Evolutionary conservation across 2,329 filamentous ascomycete genomes (phyloP).

Genomic region (Clarireedia homoeocarpa): DNA sequence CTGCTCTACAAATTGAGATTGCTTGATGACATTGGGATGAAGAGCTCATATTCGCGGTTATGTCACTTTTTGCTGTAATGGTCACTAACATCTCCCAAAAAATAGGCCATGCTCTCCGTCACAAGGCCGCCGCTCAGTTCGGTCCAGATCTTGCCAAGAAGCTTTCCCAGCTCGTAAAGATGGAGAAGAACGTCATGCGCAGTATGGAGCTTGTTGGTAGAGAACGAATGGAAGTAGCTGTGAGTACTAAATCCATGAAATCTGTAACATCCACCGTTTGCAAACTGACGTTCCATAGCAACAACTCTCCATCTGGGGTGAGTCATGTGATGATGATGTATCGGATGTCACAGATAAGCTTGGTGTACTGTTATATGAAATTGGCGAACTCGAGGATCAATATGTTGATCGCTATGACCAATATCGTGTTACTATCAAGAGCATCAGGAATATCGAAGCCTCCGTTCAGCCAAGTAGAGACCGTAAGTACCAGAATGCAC

Average conservation of each 20-base stretch:
- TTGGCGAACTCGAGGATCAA: slow-evolving; percentile 93
- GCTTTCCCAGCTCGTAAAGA: slow-evolving; percentile 95
- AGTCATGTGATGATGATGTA: slow-evolving; percentile 91
- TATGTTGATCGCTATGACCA: slow-evolving; percentile 99
- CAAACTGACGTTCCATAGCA: slow-evolving; percentile 48
- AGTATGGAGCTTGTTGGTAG: slow-evolving; percentile 91
- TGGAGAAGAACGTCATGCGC: slow-evolving; percentile 99
- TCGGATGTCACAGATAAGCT: slow-evolving; percentile 99
- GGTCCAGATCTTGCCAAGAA: slow-evolving; percentile 87
- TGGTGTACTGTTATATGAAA: slow-evolving; percentile 85
- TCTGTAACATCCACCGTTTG: neutral
- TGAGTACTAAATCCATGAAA: slow-evolving; percentile 43
- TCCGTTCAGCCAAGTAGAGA: slow-evolving; percentile 97
- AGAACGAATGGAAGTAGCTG: slow-evolving; percentile 97
- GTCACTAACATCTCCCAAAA: slow-evolving; percentile 47
- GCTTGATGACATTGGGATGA: no score
- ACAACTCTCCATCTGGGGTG: slow-evolving; percentile 98
- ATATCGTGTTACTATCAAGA: slow-evolving; percentile 98
- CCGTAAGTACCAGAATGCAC: slow-evolving; percentile 49
- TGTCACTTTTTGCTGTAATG: neutral
- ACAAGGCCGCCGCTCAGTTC: slow-evolving; percentile 69
- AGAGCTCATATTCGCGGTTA: neutral
- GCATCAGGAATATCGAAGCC: slow-evolving; percentile 96
- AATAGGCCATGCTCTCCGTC: slow-evolving; percentile 67
- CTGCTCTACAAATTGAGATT: no score